Evolutionary conservation across 164 flowering plant species (phyloP).

Genomic region (Liquidambar formosana): DNA sequence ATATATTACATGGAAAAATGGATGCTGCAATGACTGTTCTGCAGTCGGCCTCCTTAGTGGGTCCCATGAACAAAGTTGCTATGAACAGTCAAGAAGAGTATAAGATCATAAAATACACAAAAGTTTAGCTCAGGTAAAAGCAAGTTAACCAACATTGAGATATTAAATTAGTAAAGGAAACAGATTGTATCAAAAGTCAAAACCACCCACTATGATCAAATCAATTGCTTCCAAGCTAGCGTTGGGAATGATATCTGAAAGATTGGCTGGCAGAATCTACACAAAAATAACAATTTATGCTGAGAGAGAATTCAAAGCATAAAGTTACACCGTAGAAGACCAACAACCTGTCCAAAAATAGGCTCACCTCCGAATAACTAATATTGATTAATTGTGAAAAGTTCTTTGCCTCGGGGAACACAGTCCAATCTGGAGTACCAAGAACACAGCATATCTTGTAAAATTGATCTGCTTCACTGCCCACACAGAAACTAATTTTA

Average conservation of each 20-base stretch:
- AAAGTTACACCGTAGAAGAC: background rate
- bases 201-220: constrained; percentile 58
- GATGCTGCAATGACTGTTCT: constrained; percentile 71
- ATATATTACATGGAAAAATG: constrained; percentile 69
- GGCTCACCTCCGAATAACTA: constrained; percentile 46
- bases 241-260: constrained; percentile 64
- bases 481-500: constrained; percentile 4
- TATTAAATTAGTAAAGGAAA: background rate
- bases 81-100: constrained; percentile 7
- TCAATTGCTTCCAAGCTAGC: constrained; percentile 80
- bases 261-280: constrained; percentile 58
- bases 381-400: constrained; percentile 41
- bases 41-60: constrained; percentile 81
- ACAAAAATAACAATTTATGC: constrained; percentile 2
- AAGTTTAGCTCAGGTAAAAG: no score
- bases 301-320: background rate
- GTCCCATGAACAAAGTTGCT: constrained; percentile 85
- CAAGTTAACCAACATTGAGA: background rate
- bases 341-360: background rate
- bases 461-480: constrained; percentile 81
- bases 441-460: constrained; percentile 78
- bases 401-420: constrained; percentile 56
- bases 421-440: constrained; percentile 67
- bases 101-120: constrained; percentile 1
- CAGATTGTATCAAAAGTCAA: constrained; percentile 4